Percentiles rank a stretch among this genome's conserved stretches.
Evolutionary conservation across 2,329 filamentous ascomycete genomes (phyloP).

Genomic region (Colletotrichum liaoningense): DNA sequence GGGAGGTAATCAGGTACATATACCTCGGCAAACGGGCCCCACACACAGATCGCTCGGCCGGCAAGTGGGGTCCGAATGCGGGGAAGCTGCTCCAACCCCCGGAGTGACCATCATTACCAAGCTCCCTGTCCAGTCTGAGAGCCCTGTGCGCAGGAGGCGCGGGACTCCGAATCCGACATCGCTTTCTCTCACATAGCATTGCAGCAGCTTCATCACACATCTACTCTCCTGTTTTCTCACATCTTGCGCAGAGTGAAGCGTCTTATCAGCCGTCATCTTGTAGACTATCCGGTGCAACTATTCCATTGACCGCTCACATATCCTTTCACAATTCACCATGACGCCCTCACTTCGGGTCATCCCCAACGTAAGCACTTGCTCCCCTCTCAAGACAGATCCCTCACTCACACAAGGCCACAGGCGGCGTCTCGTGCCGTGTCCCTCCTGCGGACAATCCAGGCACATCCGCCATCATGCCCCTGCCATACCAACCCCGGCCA

Average conservation of each 20-base stretch:
- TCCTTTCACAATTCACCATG: conserved; percentile 13
- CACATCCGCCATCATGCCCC: conserved; percentile 87
- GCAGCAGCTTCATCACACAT: conserved; percentile 3
- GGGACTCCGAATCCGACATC: conserved; percentile 25
- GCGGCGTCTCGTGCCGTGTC: conserved; percentile 74
- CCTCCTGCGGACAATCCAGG: conserved; percentile 89
- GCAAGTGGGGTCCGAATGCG: conserved; percentile 34
- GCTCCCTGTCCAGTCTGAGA: neutral
- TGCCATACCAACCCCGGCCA: conserved; percentile 91
- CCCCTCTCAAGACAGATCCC: neutral
- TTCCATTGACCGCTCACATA: neutral
- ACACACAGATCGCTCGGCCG: conserved; percentile 29
- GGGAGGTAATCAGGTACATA: neutral
- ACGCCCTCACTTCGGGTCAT: conserved; percentile 41
- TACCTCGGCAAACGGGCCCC: conserved; percentile 30
- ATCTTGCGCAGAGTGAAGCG: neutral
- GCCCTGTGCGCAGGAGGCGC: conserved; percentile 31
- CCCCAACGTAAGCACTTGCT: conserved; percentile 40
- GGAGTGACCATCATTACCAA: conserved; percentile 18
- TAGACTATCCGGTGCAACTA: neutral
- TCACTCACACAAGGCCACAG: conserved; percentile 46
- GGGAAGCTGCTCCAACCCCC: conserved; percentile 27
- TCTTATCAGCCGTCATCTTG: neutral
- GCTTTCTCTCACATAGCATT: neutral
- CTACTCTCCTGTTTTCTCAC: neutral